Evolutionary conservation across 345 rosid genomes (phyloP).

Genomic region (Eucalyptus pauciflora): DNA sequence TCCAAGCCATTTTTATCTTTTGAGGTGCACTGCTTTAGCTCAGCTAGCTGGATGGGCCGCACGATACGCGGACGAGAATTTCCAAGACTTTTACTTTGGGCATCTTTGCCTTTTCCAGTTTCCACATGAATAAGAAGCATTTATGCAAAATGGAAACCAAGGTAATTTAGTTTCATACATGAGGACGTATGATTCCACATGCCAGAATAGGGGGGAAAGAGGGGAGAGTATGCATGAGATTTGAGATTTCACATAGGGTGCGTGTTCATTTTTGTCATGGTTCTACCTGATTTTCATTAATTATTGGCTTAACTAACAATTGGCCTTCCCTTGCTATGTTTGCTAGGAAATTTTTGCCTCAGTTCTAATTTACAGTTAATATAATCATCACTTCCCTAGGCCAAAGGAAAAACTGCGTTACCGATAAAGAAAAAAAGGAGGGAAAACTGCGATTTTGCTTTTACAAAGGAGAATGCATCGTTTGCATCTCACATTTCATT

Average conservation of each 20-base stretch:
- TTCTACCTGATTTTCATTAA: not conserved
- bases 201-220: not conserved
- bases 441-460: not conserved
- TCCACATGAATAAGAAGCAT: not conserved
- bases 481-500: not conserved
- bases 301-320: not conserved
- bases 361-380: not conserved
- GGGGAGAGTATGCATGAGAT: not conserved
- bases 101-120: not conserved
- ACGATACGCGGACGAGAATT: not conserved
- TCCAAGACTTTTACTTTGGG: not conserved
- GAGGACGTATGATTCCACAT: not conserved
- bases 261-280: not conserved
- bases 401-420: not conserved
- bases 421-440: not conserved
- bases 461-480: not conserved
- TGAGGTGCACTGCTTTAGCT: not conserved
- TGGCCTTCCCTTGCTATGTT: not conserved
- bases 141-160: not conserved
- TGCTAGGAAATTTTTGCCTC: not conserved
- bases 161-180: not conserved
- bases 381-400: not conserved
- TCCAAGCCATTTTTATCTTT: not conserved
- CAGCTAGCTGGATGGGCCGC: not conserved
- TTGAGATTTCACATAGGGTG: not conserved